Base-by-base conservation (phyloP, 441 rosid genomes). In the Biscutella laevigata region DNA sequence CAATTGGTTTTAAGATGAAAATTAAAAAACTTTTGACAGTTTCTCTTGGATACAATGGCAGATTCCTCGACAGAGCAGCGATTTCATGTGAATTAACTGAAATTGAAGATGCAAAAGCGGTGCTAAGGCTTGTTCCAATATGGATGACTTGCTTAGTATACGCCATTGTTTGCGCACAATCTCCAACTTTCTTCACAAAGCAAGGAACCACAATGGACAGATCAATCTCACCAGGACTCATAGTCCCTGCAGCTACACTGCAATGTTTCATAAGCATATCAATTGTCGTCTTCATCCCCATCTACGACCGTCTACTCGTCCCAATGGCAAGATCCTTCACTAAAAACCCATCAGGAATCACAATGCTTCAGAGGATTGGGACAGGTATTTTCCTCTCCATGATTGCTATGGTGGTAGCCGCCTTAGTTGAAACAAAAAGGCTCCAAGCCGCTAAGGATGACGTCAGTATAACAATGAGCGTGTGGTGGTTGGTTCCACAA, bases 401-500 rank as follows among this genome's bases (percentile, higher is more conserved):
- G 25, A 13, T 71, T 30, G 20, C 69, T n/a, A 78, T 75, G 70
- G 58, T 61, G 0, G 14, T 62, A 47, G 76, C 78, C 0, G 80
- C 83, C 12, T 19, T 78, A 25, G 68, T 78, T 2, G 78, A 78
- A 52, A 68, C 29, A 42, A 70, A 72, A 44, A 68, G 83, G 51
- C 78, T 78, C 0, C 45, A 53, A 57, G 42, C 66, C 8, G 73
- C 73, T 7, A 12, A 14, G 9, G 70, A 63, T 11, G 71, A 62
- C 6, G 35, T 3, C 10, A 64, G 65, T 0, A 13, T 73, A 43
- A 66, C 45, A 0, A 58, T 75, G 70, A 66, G 71, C 2, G 57
- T 72, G n/a, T 78, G 74, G 71, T 72, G 78, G 83, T 11, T 77
- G 42, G 51, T 68, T 61, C 83, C 80, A 4, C 83, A 78, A 21